Evolutionary conservation across 2,329 filamentous ascomycete genomes (phyloP).

Genomic region (Penicillium corylophilum): DNA sequence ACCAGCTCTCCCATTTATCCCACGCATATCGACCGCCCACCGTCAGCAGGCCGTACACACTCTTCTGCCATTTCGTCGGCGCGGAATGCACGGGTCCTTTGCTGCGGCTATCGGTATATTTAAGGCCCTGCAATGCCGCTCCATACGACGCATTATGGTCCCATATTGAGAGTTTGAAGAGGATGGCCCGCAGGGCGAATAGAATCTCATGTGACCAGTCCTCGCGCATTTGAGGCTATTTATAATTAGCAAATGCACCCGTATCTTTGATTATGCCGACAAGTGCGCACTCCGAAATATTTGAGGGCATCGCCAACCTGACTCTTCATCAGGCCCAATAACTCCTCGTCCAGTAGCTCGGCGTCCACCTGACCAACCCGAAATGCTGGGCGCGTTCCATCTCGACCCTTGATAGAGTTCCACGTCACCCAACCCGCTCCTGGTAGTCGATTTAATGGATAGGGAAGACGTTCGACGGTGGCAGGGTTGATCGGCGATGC

Average conservation of each 20-base stretch:
- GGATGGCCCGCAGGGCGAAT: slow-evolving; percentile 69
- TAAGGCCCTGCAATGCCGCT: slow-evolving; percentile 85
- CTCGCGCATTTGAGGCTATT: slow-evolving; percentile 66
- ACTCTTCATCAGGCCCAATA: slow-evolving; percentile 77
- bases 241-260: slow-evolving; percentile 1
- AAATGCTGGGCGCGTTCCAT: slow-evolving; percentile 81
- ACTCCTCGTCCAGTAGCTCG: slow-evolving; percentile 89
- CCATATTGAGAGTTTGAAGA: slow-evolving; percentile 97
- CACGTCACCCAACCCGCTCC: slow-evolving; percentile 54
- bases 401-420: slow-evolving; percentile 69
- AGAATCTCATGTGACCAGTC: slow-evolving; percentile 86
- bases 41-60: slow-evolving; percentile 77
- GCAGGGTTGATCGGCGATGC: slow-evolving; percentile 54
- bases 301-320: slow-evolving; percentile 87
- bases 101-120: slow-evolving; percentile 79
- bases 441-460: slow-evolving; percentile 60
- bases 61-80: slow-evolving; percentile 81
- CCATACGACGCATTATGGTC: slow-evolving; percentile 95
- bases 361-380: slow-evolving; percentile 95
- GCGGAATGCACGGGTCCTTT: slow-evolving; percentile 61
- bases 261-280: neutral
- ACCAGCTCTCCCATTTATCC: slow-evolving; percentile 87
- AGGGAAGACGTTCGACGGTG: slow-evolving; percentile 59
- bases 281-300: slow-evolving; percentile 67
- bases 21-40: slow-evolving; percentile 87